Conservation (phyloP, 352 stramenopile species). For the Phytophthora cactorum region DNA sequence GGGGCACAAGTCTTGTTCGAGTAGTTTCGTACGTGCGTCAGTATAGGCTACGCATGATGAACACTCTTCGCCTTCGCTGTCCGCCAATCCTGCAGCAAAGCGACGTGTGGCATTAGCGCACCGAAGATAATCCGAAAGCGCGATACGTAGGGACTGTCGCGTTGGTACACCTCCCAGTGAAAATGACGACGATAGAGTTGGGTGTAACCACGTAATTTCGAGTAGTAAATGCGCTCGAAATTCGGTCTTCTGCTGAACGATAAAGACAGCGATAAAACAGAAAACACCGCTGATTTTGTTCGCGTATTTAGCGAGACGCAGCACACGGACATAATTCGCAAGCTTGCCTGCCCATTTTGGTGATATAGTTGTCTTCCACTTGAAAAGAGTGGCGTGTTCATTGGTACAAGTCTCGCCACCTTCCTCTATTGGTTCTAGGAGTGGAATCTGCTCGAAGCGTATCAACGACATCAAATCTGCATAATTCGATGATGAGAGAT, state of each 20-base stretch:
- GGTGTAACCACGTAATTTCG: slow-evolving; percentile 35
- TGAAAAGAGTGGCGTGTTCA: background rate
- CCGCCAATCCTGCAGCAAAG: slow-evolving; percentile 1
- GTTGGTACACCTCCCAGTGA: slow-evolving; percentile 5
- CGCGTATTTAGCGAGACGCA: slow-evolving; percentile 52
- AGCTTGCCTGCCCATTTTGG: slow-evolving; percentile 46
- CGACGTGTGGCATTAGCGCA: slow-evolving; percentile 33
- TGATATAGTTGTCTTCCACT: slow-evolving; percentile 33
- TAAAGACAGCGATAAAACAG: slow-evolving; percentile 42
- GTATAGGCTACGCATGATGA: slow-evolving; percentile 11
- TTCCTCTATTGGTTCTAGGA: background rate
- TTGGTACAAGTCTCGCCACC: too few species aligned
- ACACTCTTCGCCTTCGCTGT: slow-evolving; percentile 7
- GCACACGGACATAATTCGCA: slow-evolving; percentile 52
- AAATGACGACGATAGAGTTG: slow-evolving; percentile 11
- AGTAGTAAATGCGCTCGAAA: slow-evolving; percentile 59
- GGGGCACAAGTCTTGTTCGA: background rate
- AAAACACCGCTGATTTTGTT: slow-evolving; percentile 45
- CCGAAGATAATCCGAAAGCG: slow-evolving; percentile 52
- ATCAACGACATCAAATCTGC: slow-evolving; percentile 47
- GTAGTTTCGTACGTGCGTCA: background rate
- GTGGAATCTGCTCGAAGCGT: slow-evolving; percentile 23
- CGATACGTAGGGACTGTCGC: slow-evolving; percentile 48
- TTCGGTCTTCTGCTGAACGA: slow-evolving; percentile 71
- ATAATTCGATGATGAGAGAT: slow-evolving; percentile 51